Evolutionary conservation across 768 basidiomycete genomes (phyloP).

Genomic region (Mycena capillaripes): DNA sequence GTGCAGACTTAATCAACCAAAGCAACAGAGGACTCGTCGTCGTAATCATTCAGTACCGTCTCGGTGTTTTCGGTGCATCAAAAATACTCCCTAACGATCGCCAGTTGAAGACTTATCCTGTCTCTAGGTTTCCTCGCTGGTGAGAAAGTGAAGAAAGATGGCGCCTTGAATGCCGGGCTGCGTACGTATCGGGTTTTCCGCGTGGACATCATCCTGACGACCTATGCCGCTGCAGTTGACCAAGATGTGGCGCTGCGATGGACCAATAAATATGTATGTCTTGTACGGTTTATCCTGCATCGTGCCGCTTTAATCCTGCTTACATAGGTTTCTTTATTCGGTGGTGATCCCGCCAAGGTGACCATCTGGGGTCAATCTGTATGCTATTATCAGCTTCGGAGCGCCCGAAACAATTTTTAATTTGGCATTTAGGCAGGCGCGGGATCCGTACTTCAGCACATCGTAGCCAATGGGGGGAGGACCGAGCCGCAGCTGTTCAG

Average conservation of each 20-base stretch:
- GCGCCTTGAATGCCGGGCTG: constrained; percentile 46
- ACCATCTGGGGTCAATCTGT: constrained; percentile 47
- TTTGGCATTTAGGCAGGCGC: constrained; percentile 36
- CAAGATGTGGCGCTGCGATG: constrained; percentile 46
- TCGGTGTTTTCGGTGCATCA: constrained; percentile 33
- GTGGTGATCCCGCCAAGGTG: constrained; percentile 38
- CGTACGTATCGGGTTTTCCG: constrained; percentile 28
- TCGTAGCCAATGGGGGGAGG: constrained; percentile 46
- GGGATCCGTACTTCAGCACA: constrained; percentile 49
- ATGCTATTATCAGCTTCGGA: constrained; percentile 15
- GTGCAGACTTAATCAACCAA: constrained; percentile 36
- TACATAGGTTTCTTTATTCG: constrained; percentile 23
- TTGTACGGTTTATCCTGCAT: neutral
- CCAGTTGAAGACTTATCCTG: neutral
- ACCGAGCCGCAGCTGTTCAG: constrained; percentile 44
- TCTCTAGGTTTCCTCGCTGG: constrained; percentile 47
- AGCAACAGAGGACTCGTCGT: constrained; percentile 36
- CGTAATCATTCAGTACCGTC: constrained; percentile 43
- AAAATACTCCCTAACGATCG: neutral
- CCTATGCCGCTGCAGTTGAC: constrained; percentile 41
- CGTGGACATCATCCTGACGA: neutral
- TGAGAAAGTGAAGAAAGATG: constrained; percentile 39
- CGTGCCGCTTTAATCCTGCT: neutral
- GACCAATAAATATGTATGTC: constrained; percentile 44
- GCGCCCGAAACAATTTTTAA: neutral